Conservation (phyloP, 202 grass and related monocot species). For the Dendrocalamus latiflorus region DNA sequence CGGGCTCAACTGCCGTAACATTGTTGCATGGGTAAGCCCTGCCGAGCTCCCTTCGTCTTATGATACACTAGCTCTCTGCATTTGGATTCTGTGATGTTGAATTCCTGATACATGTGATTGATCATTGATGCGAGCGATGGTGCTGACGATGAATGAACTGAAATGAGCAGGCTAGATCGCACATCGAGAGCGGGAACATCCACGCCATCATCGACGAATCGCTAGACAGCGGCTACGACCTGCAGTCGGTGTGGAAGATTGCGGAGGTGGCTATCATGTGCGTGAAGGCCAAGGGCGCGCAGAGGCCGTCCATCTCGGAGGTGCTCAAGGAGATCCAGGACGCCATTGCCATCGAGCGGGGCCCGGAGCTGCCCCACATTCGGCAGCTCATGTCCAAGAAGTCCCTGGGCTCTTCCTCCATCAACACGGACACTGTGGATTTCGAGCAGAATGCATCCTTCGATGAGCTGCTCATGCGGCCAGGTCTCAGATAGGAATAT, state of each 20-base stretch:
- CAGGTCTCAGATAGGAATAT: no score
- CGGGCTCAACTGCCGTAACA: constrained; percentile 85
- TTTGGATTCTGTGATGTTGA: neutral
- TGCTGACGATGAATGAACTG: neutral
- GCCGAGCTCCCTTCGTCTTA: no score
- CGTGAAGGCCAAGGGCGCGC: constrained; percentile 63
- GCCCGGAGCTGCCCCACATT: neutral
- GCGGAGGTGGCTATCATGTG: constrained; percentile 78
- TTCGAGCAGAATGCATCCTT: neutral
- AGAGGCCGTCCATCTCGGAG: constrained; percentile 71
- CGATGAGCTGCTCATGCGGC: no score
- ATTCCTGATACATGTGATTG: neutral
- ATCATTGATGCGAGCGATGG: neutral
- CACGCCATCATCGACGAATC: constrained; percentile 59
- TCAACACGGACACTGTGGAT: neutral
- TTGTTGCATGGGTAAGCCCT: constrained; percentile 85
- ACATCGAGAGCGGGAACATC: constrained; percentile 85
- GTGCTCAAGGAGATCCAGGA: constrained; percentile 93
- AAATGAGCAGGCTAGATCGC: constrained; percentile 54
- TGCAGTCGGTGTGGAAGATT: no score
- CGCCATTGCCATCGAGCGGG: constrained; percentile 45
- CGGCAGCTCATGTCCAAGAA: constrained; percentile 35
- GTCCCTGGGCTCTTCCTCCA: constrained; percentile 34
- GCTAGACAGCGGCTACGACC: constrained; percentile 55
- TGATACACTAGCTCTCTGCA: neutral